Evolutionary conservation across 805 yeast species (phyloP).

Genomic region (Sugiyamaella lignohabitans): DNA sequence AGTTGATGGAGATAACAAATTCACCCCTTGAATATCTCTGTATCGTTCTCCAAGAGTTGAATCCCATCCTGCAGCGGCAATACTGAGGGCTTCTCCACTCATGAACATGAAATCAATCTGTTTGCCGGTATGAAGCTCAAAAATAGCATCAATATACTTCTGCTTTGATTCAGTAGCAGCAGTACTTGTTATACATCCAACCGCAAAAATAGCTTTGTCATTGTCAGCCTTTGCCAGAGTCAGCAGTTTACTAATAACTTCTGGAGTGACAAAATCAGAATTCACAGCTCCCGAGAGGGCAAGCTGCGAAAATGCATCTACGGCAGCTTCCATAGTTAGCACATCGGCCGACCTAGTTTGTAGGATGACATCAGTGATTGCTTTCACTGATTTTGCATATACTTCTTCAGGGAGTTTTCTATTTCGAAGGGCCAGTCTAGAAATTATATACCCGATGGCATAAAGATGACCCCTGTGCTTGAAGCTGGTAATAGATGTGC

Average conservation of each 20-base stretch:
- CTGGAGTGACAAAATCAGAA: slow-evolving; percentile 10
- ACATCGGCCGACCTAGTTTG: neutral
- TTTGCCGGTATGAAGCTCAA: slow-evolving; percentile 55
- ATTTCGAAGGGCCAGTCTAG: slow-evolving; percentile 32
- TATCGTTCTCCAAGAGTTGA: slow-evolving; percentile 48
- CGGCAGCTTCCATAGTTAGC: slow-evolving; percentile 17
- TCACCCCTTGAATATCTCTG: slow-evolving; percentile 46
- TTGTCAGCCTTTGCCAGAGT: slow-evolving; percentile 42
- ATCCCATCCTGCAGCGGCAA: slow-evolving; percentile 70
- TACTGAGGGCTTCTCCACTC: slow-evolving; percentile 75
- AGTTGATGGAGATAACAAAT: neutral
- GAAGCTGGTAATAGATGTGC: too few species aligned
- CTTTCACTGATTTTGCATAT: neutral
- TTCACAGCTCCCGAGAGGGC: slow-evolving; percentile 34
- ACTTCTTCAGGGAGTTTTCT: neutral
- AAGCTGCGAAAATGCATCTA: slow-evolving; percentile 32
- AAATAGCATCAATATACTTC: slow-evolving; percentile 39
- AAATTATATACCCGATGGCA: slow-evolving; percentile 40
- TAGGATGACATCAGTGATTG: neutral
- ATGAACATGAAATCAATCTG: slow-evolving; percentile 72
- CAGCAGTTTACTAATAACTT: slow-evolving; percentile 10
- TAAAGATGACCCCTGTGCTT: slow-evolving; percentile 22
- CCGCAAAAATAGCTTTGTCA: slow-evolving; percentile 52
- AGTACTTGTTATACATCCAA: slow-evolving; percentile 36
- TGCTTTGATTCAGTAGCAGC: slow-evolving; percentile 40